Conservation (phyloP, 2,329 filamentous ascomycete genomes). For the Fusarium sp. region DNA sequence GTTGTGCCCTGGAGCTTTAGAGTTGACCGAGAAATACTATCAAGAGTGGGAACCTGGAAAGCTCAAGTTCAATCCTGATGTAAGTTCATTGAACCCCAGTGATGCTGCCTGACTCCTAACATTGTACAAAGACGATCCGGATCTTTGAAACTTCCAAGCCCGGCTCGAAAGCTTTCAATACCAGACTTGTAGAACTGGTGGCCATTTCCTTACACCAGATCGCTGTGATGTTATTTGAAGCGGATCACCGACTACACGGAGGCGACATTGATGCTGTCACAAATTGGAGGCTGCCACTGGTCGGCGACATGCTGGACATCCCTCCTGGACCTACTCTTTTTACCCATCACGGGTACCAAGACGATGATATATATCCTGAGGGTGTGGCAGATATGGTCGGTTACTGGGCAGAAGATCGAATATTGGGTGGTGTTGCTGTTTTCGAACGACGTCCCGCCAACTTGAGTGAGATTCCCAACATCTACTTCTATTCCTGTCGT, state of each 20-base stretch:
- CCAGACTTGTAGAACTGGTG: constrained; percentile 7
- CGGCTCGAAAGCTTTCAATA: neutral
- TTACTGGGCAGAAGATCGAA: constrained; percentile 31
- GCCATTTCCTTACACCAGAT: constrained; percentile 22
- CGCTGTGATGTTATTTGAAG: constrained; percentile 5
- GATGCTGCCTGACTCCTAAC: neutral
- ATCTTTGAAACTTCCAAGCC: neutral
- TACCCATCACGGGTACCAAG: constrained; percentile 20
- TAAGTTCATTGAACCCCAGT: neutral
- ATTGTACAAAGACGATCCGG: neutral
- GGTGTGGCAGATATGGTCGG: constrained; percentile 20
- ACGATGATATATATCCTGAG: constrained; percentile 30
- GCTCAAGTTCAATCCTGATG: constrained; percentile 25
- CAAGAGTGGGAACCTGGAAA: constrained; percentile 1
- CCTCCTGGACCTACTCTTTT: constrained; percentile 19
- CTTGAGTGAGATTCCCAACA: neutral
- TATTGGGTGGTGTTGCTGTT: constrained; percentile 16
- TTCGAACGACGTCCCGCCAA: constrained; percentile 6
- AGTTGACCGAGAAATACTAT: neutral
- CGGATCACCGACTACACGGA: constrained; percentile 16
- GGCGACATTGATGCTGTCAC: constrained; percentile 14
- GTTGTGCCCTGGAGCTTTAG: constrained; percentile 10
- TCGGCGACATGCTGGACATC: neutral
- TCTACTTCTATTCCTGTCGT: constrained; percentile 28
- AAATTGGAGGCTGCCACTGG: constrained; percentile 19